phyloP scores from a whole-genome alignment of 2,329 filamentous ascomycete genomes.

The Cercospora nicotianae region DNA sequence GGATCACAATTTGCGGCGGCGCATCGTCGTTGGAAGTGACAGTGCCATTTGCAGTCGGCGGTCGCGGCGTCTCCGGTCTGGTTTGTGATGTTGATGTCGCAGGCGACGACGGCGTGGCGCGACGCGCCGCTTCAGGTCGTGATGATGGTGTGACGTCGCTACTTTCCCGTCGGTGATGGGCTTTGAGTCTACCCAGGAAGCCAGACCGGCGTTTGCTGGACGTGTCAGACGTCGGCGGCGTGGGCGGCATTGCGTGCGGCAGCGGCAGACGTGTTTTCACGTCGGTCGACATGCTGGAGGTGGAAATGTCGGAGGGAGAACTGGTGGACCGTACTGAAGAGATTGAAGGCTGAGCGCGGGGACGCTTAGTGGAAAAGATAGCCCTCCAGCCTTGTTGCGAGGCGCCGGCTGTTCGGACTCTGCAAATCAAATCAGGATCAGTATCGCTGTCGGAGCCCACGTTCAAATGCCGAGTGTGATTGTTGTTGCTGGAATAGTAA shows the following conservation, averaged over 20 bases:
- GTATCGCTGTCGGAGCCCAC: not conserved
- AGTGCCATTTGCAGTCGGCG: slow-evolving; percentile 14
- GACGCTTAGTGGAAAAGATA: slow-evolving; percentile 18
- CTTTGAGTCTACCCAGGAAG: slow-evolving; percentile 24
- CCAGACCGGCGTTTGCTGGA: slow-evolving; percentile 24
- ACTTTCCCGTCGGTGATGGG: slow-evolving; percentile 23
- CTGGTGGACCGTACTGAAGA: slow-evolving; percentile 13
- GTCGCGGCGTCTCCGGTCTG: slow-evolving; percentile 3
- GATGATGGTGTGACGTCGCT: slow-evolving; percentile 15
- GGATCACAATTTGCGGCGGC: slow-evolving; percentile 15
- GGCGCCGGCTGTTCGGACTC: slow-evolving; percentile 15
- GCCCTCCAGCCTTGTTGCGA: slow-evolving; percentile 8
- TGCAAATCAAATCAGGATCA: slow-evolving; percentile 16
- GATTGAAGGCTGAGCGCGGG: slow-evolving; percentile 18
- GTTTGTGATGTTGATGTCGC: not conserved
- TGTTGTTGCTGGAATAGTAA: slow-evolving; percentile 2
- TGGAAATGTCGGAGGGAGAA: slow-evolving; percentile 18
- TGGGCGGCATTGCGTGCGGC: slow-evolving; percentile 16
- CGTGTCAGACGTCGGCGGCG: slow-evolving; percentile 15
- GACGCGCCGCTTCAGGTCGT: slow-evolving; percentile 7
- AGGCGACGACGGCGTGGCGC: slow-evolving; percentile 3
- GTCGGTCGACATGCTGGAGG: slow-evolving; percentile 21
- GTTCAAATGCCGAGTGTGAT: slow-evolving; percentile 9
- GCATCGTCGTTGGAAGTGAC: slow-evolving; percentile 4
- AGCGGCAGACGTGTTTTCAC: slow-evolving; percentile 11